phyloP scores from a whole-genome alignment of 345 rosid species.

The Tarenaya hassleriana region DNA sequence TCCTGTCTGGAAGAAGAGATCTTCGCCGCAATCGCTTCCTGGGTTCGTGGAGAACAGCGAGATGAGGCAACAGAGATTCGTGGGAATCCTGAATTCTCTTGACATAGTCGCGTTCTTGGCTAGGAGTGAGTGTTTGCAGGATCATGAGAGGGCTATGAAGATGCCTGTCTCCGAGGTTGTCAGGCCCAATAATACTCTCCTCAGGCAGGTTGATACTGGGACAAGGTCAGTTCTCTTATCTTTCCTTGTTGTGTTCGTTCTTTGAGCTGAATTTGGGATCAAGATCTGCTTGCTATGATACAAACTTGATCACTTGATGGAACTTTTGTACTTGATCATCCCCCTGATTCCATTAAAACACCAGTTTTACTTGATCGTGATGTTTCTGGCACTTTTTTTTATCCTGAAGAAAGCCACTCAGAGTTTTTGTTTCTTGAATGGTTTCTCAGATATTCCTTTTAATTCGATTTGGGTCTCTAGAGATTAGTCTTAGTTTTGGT shows the following conservation, averaged over 20 bases:
- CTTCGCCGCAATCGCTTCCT: constrained; percentile 21
- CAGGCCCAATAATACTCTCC: constrained; percentile 44
- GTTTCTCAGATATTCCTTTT: too few relatives aligned
- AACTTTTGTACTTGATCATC: too few relatives aligned
- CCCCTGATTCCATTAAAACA: too few relatives aligned
- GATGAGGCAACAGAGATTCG: constrained; percentile 73
- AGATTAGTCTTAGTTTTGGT: too few relatives aligned
- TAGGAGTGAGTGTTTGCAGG: constrained; percentile 64
- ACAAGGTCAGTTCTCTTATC: constrained; percentile 51
- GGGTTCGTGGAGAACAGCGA: constrained; percentile 59
- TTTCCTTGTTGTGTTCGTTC: neutral
- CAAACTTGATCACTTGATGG: too few relatives aligned
- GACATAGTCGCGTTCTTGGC: constrained; percentile 79
- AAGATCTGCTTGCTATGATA: too few relatives aligned
- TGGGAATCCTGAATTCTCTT: constrained; percentile 80
- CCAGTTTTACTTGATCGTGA: too few relatives aligned
- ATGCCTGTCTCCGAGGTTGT: constrained; percentile 77
- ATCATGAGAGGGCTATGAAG: constrained; percentile 73
- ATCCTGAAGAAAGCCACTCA: too few relatives aligned
- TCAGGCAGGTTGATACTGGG: constrained; percentile 88
- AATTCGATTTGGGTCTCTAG: too few relatives aligned
- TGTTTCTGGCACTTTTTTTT: too few relatives aligned
- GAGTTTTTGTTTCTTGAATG: too few relatives aligned
- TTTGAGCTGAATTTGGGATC: neutral
- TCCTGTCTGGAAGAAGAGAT: constrained; percentile 82